phyloP scores from a whole-genome alignment of 1,284 basidiomycete genomes.

The Psilocybe mexicana region DNA sequence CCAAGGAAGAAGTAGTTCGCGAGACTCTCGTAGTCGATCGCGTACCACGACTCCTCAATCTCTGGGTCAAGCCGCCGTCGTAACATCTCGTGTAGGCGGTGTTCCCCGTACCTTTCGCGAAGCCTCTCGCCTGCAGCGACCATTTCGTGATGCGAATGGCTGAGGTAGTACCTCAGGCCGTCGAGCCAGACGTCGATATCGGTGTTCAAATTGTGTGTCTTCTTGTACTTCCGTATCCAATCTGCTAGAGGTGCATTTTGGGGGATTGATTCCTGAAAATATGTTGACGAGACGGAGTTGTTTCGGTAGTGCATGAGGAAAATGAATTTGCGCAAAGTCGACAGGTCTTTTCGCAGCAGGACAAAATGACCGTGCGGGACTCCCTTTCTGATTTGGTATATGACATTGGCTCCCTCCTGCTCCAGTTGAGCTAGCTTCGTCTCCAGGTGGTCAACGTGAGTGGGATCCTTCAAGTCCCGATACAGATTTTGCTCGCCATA shows the following conservation, averaged over 20 bases:
- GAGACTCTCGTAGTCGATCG: slow-evolving; percentile 26
- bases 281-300: slow-evolving; percentile 17
- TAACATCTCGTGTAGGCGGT: slow-evolving; percentile 21
- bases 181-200: slow-evolving; percentile 31
- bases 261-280: slow-evolving; percentile 29
- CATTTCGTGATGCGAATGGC: slow-evolving; percentile 31
- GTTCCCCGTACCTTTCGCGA: slow-evolving; percentile 22
- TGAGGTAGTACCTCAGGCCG: slow-evolving; percentile 31
- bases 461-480: slow-evolving; percentile 20
- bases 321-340: slow-evolving; percentile 33
- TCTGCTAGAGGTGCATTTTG: slow-evolving; percentile 19
- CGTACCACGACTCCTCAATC: slow-evolving; percentile 25
- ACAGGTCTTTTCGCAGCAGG: slow-evolving; percentile 27
- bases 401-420: slow-evolving; percentile 23
- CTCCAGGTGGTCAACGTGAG: slow-evolving; percentile 29
- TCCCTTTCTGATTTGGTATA: slow-evolving; percentile 18
- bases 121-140: slow-evolving; percentile 24
- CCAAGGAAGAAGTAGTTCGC: slow-evolving; percentile 30
- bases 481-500: slow-evolving; percentile 32
- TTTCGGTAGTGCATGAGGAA: slow-evolving; percentile 34
- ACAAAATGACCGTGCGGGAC: slow-evolving; percentile 14
- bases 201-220: slow-evolving; percentile 23
- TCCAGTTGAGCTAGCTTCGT: slow-evolving; percentile 29
- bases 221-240: slow-evolving; percentile 27
- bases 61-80: slow-evolving; percentile 23